Evolutionary conservation across 805 yeast genomes (phyloP).

Genomic region (Starmerella riodocensis): DNA sequence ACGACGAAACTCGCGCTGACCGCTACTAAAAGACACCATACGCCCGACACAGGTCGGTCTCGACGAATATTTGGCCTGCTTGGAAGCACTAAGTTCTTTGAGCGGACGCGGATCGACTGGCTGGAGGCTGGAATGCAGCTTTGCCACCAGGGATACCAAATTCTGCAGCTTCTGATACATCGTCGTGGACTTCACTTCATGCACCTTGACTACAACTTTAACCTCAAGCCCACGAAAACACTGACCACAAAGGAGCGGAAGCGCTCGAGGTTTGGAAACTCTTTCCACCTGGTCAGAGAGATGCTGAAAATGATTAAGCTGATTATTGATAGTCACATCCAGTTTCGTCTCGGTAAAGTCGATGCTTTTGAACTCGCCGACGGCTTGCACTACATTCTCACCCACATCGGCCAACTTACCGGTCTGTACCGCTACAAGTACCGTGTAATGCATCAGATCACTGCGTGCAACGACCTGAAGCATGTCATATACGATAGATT

Average conservation of each 20-base stretch:
- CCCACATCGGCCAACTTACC: slow-evolving; percentile 89
- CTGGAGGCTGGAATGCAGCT: slow-evolving; percentile 95
- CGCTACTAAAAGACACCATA: slow-evolving; percentile 20
- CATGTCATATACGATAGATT: slow-evolving; percentile 80
- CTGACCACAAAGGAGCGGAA: slow-evolving; percentile 92
- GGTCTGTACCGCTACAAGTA: slow-evolving; percentile 95
- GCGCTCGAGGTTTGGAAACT: slow-evolving; percentile 89
- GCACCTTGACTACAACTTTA: slow-evolving; percentile 91
- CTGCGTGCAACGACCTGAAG: slow-evolving; percentile 89
- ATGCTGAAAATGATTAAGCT: slow-evolving; percentile 70
- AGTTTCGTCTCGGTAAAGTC: slow-evolving; percentile 73
- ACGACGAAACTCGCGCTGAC: slow-evolving; percentile 62
- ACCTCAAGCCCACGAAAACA: slow-evolving; percentile 90
- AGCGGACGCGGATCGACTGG: slow-evolving; percentile 90
- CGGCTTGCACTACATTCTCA: slow-evolving; percentile 77
- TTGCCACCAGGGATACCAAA: slow-evolving; percentile 84
- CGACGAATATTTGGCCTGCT: slow-evolving; percentile 50
- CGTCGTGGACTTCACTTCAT: slow-evolving; percentile 80
- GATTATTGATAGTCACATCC: slow-evolving; percentile 87
- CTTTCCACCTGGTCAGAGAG: slow-evolving; percentile 88
- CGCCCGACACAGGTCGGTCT: slow-evolving; percentile 32
- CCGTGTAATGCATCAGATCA: slow-evolving; percentile 94
- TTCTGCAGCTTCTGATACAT: slow-evolving; percentile 81
- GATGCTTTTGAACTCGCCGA: slow-evolving; percentile 93
- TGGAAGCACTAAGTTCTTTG: slow-evolving; percentile 73